Base-by-base conservation (phyloP, 495 filamentous ascomycete species). In the Recurvomyces mirabilis region DNA sequence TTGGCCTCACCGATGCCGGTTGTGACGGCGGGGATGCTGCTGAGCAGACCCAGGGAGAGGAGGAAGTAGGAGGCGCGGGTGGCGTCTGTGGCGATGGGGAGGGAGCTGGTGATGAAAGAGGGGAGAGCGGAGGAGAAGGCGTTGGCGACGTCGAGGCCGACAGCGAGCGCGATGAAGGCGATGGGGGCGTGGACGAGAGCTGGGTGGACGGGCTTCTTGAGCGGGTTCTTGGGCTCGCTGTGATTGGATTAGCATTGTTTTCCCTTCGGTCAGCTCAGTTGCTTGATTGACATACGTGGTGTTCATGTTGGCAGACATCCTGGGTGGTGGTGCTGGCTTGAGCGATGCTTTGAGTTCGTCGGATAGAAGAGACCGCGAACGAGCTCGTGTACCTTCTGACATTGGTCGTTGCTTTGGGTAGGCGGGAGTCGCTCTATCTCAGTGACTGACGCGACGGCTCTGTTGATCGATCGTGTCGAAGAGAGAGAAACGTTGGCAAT, bases 121-220 rank as follows among this genome's bases (percentile, higher is more conserved):
- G 44, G 46, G 24, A 55, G 48, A 35, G 14, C 3, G 34, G 35
- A 5, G 29, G 38, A 20, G 15, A 49, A 14, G 37, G 22, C 10
- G 48, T 51, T 31, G 38, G 55, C 18, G 38, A 51, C 36, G 40
- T 63, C 60, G 41, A 63, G 58, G 40, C 25, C 48, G 43, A 53
- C 53, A 30, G 51, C 49, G 19, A 61, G 46, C 38, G 18, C n/a
- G 44, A 54, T 54, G 54, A 63, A 60, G 46, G 60, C 42, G 39
- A 63, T 52, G 34, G 60, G 60, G 43, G 56, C 59, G 49, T 63
- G 60, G 18, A 63, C 56, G 5, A 49, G 46, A 11, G 60, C 58
- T 15, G 60, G 60, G 50, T 63, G 60, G 25, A 51, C 43, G 31
- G 60, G 60, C 39, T 61, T 55, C 38, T 41, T 41, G 45, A 41